A percentile compares a stretch with the other conserved stretches of the same genome.
These are phyloP conservation scores for Pestalotiopsis sp. DNA, from an alignment of 2,329 filamentous ascomycete species.

Conservation along the genomic window DNA sequence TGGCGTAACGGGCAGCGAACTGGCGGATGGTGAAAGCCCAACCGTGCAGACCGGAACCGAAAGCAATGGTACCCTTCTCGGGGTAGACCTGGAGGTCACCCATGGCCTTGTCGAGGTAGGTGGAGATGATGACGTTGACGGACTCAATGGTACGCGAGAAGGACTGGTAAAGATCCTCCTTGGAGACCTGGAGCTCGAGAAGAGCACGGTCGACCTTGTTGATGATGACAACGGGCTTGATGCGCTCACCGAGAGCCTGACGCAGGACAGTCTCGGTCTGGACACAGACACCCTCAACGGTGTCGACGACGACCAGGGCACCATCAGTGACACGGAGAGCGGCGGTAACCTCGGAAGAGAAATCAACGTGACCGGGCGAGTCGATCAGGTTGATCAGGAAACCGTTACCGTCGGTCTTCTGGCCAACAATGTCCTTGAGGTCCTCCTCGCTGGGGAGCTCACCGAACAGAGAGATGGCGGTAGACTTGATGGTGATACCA, in stretches of 20 bases:
- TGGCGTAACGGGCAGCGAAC: constrained; percentile 93
- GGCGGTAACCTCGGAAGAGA: constrained; percentile 99
- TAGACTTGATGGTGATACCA: constrained; percentile 99
- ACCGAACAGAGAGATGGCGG: constrained; percentile 97
- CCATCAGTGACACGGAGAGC: constrained; percentile 99
- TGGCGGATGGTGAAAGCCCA: constrained; percentile 99
- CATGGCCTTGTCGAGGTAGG: constrained; percentile 94
- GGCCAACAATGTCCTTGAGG: constrained; percentile 88
- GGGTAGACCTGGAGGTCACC: constrained; percentile 99
- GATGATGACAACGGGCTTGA: constrained; percentile 99
- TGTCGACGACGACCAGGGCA: constrained; percentile 99
- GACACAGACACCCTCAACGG: constrained; percentile 99
- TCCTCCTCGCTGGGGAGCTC: constrained; percentile 80
- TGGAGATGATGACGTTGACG: constrained; percentile 99
- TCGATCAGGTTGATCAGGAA: constrained; percentile 99
- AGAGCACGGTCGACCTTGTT: constrained; percentile 99
- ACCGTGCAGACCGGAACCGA: constrained; percentile 99
- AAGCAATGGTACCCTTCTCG: constrained; percentile 95
- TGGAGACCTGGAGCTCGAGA: constrained; percentile 96
- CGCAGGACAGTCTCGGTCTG: constrained; percentile 99
- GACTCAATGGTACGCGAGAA: constrained; percentile 99
- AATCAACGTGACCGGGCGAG: constrained; percentile 99
- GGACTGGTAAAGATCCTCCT: constrained; percentile 99
- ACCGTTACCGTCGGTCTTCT: constrained; percentile 87
- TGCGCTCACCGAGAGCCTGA: constrained; percentile 99